Conservation (phyloP, 768 basidiomycete genomes). For the Termitomyces sp. region DNA sequence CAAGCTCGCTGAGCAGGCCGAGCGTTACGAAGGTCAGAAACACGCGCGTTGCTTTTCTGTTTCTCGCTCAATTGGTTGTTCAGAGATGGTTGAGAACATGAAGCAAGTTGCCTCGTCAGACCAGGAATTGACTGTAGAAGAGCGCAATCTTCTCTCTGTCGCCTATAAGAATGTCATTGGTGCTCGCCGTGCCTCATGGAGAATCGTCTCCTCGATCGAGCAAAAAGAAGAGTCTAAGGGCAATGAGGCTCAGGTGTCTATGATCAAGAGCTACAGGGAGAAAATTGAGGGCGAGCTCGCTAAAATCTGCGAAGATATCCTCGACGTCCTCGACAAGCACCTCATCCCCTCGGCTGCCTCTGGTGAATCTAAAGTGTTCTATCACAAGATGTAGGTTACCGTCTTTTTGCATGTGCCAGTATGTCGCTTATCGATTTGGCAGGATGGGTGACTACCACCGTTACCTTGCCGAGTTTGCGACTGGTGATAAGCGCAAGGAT, state of each 20-base stretch:
- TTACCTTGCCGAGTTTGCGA: constrained; percentile 97
- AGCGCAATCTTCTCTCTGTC: constrained; percentile 95
- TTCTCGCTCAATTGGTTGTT: constrained; percentile 10
- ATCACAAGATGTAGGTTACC: constrained; percentile 89
- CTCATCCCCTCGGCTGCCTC: constrained; percentile 95
- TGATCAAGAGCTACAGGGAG: constrained; percentile 98
- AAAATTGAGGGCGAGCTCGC: constrained; percentile 97
- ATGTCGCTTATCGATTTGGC: constrained; percentile 16
- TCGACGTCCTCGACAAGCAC: constrained; percentile 96
- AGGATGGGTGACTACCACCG: constrained; percentile 99
- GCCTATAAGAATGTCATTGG: constrained; percentile 99
- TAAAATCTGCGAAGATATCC: constrained; percentile 98
- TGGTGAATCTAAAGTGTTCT: constrained; percentile 98
- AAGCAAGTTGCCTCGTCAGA: constrained; percentile 96
- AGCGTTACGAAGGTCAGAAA: constrained; percentile 88
- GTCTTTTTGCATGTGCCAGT: background rate
- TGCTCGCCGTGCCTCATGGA: constrained; percentile 96
- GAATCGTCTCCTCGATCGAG: constrained; percentile 97
- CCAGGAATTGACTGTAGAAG: constrained; percentile 97
- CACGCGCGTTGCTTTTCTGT: constrained; percentile 1
- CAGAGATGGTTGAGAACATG: constrained; percentile 99
- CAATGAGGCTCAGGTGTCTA: constrained; percentile 90
- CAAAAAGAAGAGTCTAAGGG: constrained; percentile 99
- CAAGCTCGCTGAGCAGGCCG: constrained; percentile 99
- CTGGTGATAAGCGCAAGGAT: constrained; percentile 95